Conservation (phyloP, 495 filamentous ascomycete genomes). For the Monascus purpureus region DNA sequence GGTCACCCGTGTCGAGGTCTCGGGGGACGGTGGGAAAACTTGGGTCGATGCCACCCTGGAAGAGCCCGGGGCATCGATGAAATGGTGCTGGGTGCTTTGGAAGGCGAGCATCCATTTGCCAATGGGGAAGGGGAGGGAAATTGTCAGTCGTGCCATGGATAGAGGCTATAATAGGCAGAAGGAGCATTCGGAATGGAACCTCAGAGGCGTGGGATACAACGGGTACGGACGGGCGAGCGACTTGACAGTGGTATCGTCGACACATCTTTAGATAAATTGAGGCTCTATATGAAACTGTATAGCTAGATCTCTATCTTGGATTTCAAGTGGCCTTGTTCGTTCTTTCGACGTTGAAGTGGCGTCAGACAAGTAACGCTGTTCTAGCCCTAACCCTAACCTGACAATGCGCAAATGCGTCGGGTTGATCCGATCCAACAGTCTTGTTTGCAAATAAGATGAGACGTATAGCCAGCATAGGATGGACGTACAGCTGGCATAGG, state of each 20-base stretch:
- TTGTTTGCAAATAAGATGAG: too few species aligned
- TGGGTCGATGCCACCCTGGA: slow-evolving; percentile 37
- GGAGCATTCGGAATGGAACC: slow-evolving; percentile 38
- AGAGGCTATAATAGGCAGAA: slow-evolving; percentile 33
- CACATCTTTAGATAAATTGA: too few species aligned
- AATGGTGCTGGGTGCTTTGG: slow-evolving; percentile 41
- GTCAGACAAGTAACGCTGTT: too few species aligned
- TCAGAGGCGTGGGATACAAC: slow-evolving; percentile 46
- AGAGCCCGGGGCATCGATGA: slow-evolving; percentile 8
- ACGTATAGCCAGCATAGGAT: too few species aligned
- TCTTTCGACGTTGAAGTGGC: too few species aligned
- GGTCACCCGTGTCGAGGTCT: slow-evolving; percentile 38
- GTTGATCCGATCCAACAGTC: too few species aligned
- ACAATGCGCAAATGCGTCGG: too few species aligned
- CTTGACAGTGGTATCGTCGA: slow-evolving; percentile 22
- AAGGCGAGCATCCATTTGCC: slow-evolving; percentile 18
- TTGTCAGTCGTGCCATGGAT: slow-evolving; percentile 41
- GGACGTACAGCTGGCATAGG: too few species aligned
- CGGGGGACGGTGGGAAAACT: slow-evolving; percentile 29
- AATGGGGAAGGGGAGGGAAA: slow-evolving; percentile 16
- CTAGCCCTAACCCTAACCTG: too few species aligned
- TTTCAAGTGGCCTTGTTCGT: too few species aligned
- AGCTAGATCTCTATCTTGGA: too few species aligned
- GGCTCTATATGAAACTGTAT: too few species aligned
- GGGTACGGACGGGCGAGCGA: slow-evolving; percentile 41